Base-by-base conservation (phyloP, 371 early-diverging fungal species). In the Actinomucor elegans region DNA sequence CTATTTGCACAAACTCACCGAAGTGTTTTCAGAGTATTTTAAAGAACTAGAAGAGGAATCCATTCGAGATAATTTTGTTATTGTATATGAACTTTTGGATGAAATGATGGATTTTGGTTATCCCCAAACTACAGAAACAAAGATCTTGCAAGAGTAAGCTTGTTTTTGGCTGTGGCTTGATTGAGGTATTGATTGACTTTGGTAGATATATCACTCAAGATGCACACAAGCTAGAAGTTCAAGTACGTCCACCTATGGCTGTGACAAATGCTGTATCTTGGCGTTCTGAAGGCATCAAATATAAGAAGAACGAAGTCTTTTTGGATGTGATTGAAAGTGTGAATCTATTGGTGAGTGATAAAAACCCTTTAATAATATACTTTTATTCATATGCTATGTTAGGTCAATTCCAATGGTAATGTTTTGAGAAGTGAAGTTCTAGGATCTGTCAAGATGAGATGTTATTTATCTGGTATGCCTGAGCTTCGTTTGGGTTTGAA, bases 101-200 rank as follows among this genome's bases (percentile, higher is more conserved):
- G 99, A 99, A 71, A 99, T 99, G 96, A 96, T 97, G 97, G 99
- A 99, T 71, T 99, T 96, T 68, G 99, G 99, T 20, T 93, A 96
- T 70, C 98, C 99, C 27, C 99, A 99, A 67, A 96, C 95, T 4
- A 98, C 98, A 6, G 98, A 99, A 69, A 86, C 94, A 24, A 96
- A 97, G 78, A 96, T 97, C 53, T 76, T 99, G 48, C 90, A 96
- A 77, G 96, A 96, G 89, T 87, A 66, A 45, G 79, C 55, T 18
- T 10, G n/a, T n/a, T n/a, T n/a, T n/a, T 20, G 29, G n/a, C n/a
- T n/a, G n/a, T n/a, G n/a, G n/a, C n/a, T n/a, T n/a, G n/a, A n/a
- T n/a, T n/a, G n/a, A n/a, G n/a, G n/a, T n/a, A n/a, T n/a, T n/a
- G n/a, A n/a, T n/a, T n/a, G n/a, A n/a, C n/a, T n/a, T n/a, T n/a